Conservation (phyloP, 495 filamentous ascomycete species). For the Lichina pygmaea region DNA sequence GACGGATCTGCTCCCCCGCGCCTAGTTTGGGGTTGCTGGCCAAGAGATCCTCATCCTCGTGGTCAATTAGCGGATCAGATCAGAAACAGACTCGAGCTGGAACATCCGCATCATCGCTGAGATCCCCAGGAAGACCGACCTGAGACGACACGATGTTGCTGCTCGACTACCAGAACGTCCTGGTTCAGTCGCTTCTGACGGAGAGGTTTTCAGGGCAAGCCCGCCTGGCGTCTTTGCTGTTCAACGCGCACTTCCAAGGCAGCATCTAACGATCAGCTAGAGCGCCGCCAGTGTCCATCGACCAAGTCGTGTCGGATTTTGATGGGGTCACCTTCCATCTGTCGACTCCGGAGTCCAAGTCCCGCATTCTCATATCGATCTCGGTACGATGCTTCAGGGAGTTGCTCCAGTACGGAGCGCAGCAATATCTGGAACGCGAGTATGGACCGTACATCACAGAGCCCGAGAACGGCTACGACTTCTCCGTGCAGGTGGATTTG, state of each 20-base stretch:
- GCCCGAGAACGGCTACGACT: slow-evolving; percentile 80
- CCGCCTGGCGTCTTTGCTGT: not conserved
- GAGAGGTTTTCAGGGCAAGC: slow-evolving; percentile 77
- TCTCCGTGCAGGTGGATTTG: slow-evolving; percentile 69
- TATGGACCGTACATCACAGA: slow-evolving; percentile 76
- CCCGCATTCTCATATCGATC: slow-evolving; percentile 79
- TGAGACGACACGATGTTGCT: slow-evolving; percentile 46
- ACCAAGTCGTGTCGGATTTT: slow-evolving; percentile 95
- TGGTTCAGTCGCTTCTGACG: slow-evolving; percentile 83
- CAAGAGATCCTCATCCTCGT: too few species aligned
- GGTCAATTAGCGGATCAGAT: too few species aligned
- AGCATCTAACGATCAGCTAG: slow-evolving; percentile 17
- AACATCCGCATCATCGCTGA: too few species aligned
- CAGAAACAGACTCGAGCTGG: too few species aligned
- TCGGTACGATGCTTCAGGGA: slow-evolving; percentile 84
- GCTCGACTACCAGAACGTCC: slow-evolving; percentile 94
- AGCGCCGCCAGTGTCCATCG: slow-evolving; percentile 60
- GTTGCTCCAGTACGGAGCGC: slow-evolving; percentile 73
- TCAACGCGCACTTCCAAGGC: not conserved
- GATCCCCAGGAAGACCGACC: too few species aligned
- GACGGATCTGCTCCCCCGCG: too few species aligned
- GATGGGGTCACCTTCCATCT: slow-evolving; percentile 95
- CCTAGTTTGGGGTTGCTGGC: too few species aligned
- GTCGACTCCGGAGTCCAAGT: slow-evolving; percentile 78
- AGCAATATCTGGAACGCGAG: slow-evolving; percentile 72